Base-by-base conservation (phyloP, 139 green algal species). In the Monoraphidium neglectum region DNA sequence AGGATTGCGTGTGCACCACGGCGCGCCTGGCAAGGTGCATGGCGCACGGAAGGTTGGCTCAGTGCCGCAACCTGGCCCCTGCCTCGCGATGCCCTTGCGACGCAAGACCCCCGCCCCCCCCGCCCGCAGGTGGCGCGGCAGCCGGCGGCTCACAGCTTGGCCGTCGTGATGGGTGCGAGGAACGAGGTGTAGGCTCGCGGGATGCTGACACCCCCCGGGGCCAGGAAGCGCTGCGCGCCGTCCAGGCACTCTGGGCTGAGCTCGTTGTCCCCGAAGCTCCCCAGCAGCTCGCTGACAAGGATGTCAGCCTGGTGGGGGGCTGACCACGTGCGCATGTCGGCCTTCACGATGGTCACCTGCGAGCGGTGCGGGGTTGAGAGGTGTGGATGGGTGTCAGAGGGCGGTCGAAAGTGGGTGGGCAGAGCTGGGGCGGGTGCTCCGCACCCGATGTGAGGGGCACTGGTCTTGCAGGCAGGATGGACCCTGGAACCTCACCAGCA, bases 241-340 rank as follows among this genome's bases (percentile, higher is more conserved):
- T 91, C 84, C 32, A 89, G 60, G 77, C 82, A 79, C 88, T 99
- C 97, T 18, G 97, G 97, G 0, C 84, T 95, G 46, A 99, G 87
- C 89, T 99, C 97, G 72, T 99, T 99, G 89, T 99, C 96, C 4
- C 96, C 95, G 80, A 99, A 99, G 2, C 88, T 96, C 3, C 96
- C 96, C 68, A 99, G 84, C 78, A 99, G 89, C 87, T 99, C 95
- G 37, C 86, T 92, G n/a, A 91, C 94, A 28, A 99, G 74, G 70
- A 98, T 95, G 84, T 99, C 93, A 15, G 94, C 95, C 33, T 83
- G 77, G 43, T 8, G 12, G 43, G 66, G 15, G 38, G 90, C 76
- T 32, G 91, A 35, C 92, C 91, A 97, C 23, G 79, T 51, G 0
- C 95, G 86, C 94, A 98, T 98, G 86, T 98, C 95, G 0, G 84